Evolutionary conservation across 2,329 filamentous ascomycete species (phyloP), one percentile per base, ranked within the genome.

Genomic region (Pseudogymnoascus sp.): DNA sequence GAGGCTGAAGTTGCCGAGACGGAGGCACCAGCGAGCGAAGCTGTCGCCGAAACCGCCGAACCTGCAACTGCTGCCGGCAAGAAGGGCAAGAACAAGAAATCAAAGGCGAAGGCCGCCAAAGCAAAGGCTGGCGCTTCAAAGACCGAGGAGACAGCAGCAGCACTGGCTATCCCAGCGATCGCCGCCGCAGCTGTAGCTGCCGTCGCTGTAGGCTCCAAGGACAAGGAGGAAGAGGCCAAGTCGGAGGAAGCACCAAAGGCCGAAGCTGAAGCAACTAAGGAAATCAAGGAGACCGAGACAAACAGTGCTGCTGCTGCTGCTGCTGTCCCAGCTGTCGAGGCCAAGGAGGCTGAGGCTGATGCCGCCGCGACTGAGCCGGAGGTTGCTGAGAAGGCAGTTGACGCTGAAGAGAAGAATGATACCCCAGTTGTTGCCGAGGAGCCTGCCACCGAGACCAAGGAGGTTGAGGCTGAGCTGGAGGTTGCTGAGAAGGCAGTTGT

Each of bases 11-110:
- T 7, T 14, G 59, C 59, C 21, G 34, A 36, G 31, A 6, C 31
- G 5, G 56, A 21, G n/a, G 60, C 37, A 34, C 23, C 60, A 8
- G 36, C 12, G 3, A 28, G 5, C 11, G 49, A 56, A 56, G 25
- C 8, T 62, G 42, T 42, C 11, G 18, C 18, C 8, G 38, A 62
- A 21, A 49, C 38, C 31, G 3, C 25, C 5, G 60, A 42, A 4
- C 21, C 59, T 14, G 60, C 16, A 12, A n/a, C 18, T 34, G 60
- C 60, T 53, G 23, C 31, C 12, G 60, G 31, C 3, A 53, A 28
- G 28, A 62, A 62, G 38, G 60, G 36, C 28, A 53, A 62, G n/a
- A 56, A 34, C 16, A 42, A 43, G 28, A 43, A 62, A 12, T 42
- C 25, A 14, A 62, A 43, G 60, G 12, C 43, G 3, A 62, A 62